phyloP scores from a whole-genome alignment of 345 rosid species.

The Citrus mangshanensis region DNA sequence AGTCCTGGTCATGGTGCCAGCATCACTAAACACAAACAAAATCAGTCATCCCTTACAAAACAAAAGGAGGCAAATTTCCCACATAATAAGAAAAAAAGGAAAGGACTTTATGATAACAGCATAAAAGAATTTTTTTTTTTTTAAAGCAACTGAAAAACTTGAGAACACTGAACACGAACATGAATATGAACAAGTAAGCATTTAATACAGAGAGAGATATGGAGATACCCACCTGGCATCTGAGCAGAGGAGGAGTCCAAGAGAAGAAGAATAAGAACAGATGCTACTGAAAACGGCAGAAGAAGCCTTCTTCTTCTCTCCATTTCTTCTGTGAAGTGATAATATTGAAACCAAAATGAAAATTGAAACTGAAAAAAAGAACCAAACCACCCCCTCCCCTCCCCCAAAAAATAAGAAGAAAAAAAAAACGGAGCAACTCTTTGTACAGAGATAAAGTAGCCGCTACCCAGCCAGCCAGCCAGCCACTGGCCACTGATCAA shows the following conservation, averaged over 20 bases:
- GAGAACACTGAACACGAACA: neutral
- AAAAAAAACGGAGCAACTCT: slow-evolving; percentile 4
- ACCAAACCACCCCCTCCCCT: too few relatives aligned
- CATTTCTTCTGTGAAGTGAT: slow-evolving; percentile 39
- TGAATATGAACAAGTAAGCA: neutral
- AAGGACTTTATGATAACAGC: too few relatives aligned
- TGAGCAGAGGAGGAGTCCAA: slow-evolving; percentile 51
- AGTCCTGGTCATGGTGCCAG: neutral
- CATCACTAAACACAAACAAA: neutral
- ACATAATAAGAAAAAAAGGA: neutral
- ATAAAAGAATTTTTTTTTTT: too few relatives aligned
- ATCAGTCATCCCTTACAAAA: neutral
- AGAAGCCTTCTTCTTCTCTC: slow-evolving; percentile 31
- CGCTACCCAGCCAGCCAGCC: neutral
- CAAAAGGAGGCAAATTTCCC: neutral
- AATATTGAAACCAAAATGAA: slow-evolving; percentile 24
- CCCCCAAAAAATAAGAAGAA: neutral
- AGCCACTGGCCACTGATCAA: neutral
- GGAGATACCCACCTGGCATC: slow-evolving; percentile 47
- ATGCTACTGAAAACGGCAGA: slow-evolving; percentile 21
- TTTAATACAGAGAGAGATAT: neutral
- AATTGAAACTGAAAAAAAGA: neutral
- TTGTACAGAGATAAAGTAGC: slow-evolving; percentile 9
- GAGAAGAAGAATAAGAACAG: slow-evolving; percentile 32
- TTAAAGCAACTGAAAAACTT: neutral